Evolutionary conservation across 78 protist genomes (phyloP).

Genomic region (slime mould (Dictyostelium discoideum)): DNA sequence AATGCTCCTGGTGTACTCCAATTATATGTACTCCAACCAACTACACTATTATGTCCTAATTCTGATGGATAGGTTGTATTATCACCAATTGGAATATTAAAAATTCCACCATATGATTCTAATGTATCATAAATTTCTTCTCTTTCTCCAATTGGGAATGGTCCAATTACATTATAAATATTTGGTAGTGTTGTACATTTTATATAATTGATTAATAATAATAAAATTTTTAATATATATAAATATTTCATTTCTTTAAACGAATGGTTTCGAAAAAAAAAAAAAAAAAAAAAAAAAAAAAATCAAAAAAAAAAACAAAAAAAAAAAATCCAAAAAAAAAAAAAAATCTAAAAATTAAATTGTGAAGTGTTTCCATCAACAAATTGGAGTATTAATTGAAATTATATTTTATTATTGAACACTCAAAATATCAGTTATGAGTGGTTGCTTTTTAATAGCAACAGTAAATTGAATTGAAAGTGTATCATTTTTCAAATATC

Average conservation of each 20-base stretch:
- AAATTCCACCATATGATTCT: conserved; percentile 60
- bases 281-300: neutral
- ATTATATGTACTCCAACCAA: conserved; percentile 18
- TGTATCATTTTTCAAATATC: neutral
- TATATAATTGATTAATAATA: neutral
- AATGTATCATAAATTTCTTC: conserved; percentile 34
- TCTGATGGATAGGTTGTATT: conserved; percentile 46
- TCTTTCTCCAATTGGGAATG: conserved; percentile 50
- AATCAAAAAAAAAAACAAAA: neutral
- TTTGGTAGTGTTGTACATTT: neutral
- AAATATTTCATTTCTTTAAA: neutral
- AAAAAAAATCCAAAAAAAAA: neutral
- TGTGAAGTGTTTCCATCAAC: too few relatives aligned
- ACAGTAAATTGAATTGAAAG: neutral
- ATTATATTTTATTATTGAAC: too few relatives aligned
- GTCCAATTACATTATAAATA: conserved; percentile 23
- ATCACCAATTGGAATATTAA: conserved; percentile 45
- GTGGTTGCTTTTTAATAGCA: neutral
- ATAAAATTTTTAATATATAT: neutral
- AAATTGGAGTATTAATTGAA: too few relatives aligned
- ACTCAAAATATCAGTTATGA: neutral
- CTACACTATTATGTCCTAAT: conserved; percentile 21
- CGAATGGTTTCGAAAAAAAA: neutral
- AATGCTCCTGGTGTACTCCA: neutral
- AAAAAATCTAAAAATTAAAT: too few relatives aligned